Base-by-base conservation (phyloP, 129 eudicot genomes). In the Glebionis coronaria region DNA sequence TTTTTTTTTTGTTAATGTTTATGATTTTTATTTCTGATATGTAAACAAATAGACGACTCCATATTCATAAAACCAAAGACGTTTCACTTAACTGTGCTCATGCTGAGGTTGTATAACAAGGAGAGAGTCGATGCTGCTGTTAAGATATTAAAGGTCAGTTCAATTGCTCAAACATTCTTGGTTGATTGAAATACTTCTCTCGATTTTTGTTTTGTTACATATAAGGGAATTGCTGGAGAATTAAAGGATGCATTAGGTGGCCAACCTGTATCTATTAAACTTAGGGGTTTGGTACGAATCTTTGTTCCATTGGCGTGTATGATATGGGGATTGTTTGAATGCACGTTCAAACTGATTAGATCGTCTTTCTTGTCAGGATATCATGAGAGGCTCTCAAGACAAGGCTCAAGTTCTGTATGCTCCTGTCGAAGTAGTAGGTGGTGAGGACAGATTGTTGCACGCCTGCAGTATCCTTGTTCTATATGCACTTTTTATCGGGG, bases 331-430 rank as follows among this genome's bases (percentile, higher is more conserved):
- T 5, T 57, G 52, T 23, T 23, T 78, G 47, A 58, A 71, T 27
- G 50, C 46, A 3, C 8, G 15, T 71, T 19, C 18, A 31, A 49
- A 50, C 51, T 50, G 2, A 16, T 19, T 44, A 27, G 10, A 19
- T 67, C 15, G 20, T 70, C 2, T 23, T 35, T 66, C 38, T 31
- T 69, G 80, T 81, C 88, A 92, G 98, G 91, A 80, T 20, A 78
- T 81, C 78, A 85, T 92, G 96, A 88, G 68, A 79, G 96, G 96
- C 38, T 82, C 98, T 73, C 72, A 72, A 18, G 80, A 85, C 60
- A 86, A 92, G 72, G 98, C 98, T 49, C 86, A 85, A 62, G 98
- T 92, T 76, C 85, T 92, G 29, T 88, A 92, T 79, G 91, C 87
- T 76, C 95, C 98, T 25, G 83, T 92, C 9, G 95, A 88, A 86